Percentiles rank a stretch among this genome's conserved stretches.
These are phyloP conservation scores for Tephrocybe sp. DNA, from an alignment of 768 basidiomycete genomes.

Conservation along the genomic window DNA sequence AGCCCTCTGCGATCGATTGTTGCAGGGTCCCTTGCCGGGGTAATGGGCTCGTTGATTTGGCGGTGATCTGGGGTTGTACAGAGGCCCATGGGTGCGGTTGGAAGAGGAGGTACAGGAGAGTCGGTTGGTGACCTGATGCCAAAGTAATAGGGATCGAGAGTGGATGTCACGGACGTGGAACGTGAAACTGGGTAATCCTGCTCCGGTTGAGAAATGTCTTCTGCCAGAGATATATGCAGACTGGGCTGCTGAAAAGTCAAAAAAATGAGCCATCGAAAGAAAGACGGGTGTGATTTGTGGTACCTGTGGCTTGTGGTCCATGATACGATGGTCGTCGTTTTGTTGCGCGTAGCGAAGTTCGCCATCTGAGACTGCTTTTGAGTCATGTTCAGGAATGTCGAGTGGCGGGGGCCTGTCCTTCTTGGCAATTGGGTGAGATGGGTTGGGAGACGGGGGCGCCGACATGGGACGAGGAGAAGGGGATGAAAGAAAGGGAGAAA, in stretches of 20 bases:
- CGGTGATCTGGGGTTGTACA: constrained; percentile 65
- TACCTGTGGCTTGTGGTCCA: constrained; percentile 31
- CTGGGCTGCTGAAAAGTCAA: constrained; percentile 15
- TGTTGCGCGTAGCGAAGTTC: constrained; percentile 39
- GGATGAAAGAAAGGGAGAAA: constrained; percentile 22
- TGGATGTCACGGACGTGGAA: constrained; percentile 73
- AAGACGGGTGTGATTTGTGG: constrained; percentile 15
- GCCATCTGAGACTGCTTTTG: constrained; percentile 35
- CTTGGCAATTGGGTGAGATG: constrained; percentile 36
- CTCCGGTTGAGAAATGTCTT: constrained; percentile 39
- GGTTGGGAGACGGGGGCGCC: constrained; percentile 39
- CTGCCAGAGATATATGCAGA: constrained; percentile 38
- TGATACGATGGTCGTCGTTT: constrained; percentile 13
- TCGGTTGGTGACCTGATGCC: constrained; percentile 66
- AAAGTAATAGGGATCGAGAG: constrained; percentile 89
- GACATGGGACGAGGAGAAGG: constrained; percentile 34
- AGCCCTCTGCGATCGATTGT: constrained; percentile 82
- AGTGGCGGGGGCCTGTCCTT: constrained; percentile 54
- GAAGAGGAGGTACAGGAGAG: constrained; percentile 57
- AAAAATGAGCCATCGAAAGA: constrained; percentile 14
- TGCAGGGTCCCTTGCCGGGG: constrained; percentile 75
- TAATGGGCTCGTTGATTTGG: constrained; percentile 50
- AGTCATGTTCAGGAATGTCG: constrained; percentile 40
- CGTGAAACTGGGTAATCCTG: constrained; percentile 53
- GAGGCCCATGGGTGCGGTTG: constrained; percentile 34